Base-by-base conservation (phyloP, 2,329 filamentous ascomycete genomes). In the Spiromastix sp. region DNA sequence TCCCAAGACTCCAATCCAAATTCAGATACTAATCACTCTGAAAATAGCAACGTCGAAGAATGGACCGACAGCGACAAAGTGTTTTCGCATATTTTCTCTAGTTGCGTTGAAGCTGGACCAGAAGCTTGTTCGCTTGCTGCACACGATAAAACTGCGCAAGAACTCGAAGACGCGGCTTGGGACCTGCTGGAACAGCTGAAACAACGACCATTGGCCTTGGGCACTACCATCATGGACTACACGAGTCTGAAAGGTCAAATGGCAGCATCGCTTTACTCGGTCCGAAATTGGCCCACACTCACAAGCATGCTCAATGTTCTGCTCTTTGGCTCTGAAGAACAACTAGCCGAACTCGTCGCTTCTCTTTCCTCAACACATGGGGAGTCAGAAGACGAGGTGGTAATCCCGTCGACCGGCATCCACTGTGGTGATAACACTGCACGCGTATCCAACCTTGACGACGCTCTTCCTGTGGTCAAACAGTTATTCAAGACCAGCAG, bases 81-180 rank as follows among this genome's bases (percentile, higher is more conserved):
- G 12, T 49, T 58, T 26, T 41, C 36, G 11, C 39, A 30, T 15
- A 47, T 56, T 28, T 50, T 52, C 34, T 10, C 39, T 4, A 34
- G 36, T 15, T 57, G 55, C 26, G 26, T 51, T 4, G n/a, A n/a
- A n/a, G 48, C 50, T 3, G 59, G 62, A 19, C 56, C 61, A 37
- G 56, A 57, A 19, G 44, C 49, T 3, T 52, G 54, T 27, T 52
- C 70, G 10, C 59, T 56, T 24, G 47, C 48, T n/a, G 48, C 42
- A 12, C 39, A 39, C 18, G 37, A 52, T 6, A 48, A 52, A 29
- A 50, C 57, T 12, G 47, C 59, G 8, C 52, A 56, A 12, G 62
- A 67, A 31, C 51, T 62, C 4, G 60, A 67, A 26, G 55, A 63
- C 25, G 64, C 67, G 27, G 20, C 37, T 5, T 33, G 15, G 5